Evolutionary conservation across 495 filamentous ascomycete genomes (phyloP).

Genomic region (Penicillium canescens): DNA sequence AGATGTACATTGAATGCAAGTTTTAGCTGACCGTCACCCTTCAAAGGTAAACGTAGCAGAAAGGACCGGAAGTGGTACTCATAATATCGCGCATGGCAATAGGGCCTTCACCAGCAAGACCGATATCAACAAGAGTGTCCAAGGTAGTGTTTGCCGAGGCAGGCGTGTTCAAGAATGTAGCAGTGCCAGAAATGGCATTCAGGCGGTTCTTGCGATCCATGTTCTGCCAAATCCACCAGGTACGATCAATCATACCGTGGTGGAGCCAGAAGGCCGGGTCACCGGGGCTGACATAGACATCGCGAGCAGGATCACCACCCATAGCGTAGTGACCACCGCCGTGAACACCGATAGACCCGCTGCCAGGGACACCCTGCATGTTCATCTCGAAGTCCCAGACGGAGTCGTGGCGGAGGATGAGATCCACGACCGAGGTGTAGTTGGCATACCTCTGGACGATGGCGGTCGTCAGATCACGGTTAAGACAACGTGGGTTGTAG

Average conservation of each 20-base stretch:
- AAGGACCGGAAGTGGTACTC: conserved; percentile 53
- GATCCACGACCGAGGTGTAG: conserved; percentile 44
- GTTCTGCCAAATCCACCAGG: conserved; percentile 73
- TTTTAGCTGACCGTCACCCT: not conserved
- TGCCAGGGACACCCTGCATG: conserved; percentile 51
- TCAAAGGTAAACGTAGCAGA: conserved; percentile 58
- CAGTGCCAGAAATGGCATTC: conserved; percentile 51
- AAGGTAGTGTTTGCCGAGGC: conserved; percentile 49
- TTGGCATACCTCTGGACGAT: conserved; percentile 50
- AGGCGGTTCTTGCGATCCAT: conserved; percentile 47
- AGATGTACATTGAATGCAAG: not conserved
- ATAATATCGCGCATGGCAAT: conserved; percentile 47
- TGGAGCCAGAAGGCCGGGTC: conserved; percentile 72
- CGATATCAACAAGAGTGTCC: conserved; percentile 44
- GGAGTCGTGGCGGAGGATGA: conserved; percentile 45
- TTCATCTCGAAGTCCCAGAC: conserved; percentile 54
- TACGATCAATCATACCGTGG: conserved; percentile 68
- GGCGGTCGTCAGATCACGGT: conserved; percentile 59
- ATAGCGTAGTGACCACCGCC: conserved; percentile 64
- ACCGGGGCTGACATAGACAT: conserved; percentile 59
- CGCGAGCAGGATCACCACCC: conserved; percentile 61
- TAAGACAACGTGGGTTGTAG: conserved; percentile 66
- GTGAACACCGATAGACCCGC: conserved; percentile 56
- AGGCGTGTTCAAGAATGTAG: conserved; percentile 57
- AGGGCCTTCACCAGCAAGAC: conserved; percentile 35